Conservation (phyloP, 2,329 filamentous ascomycete genomes). For the Metarhizium humberi region DNA sequence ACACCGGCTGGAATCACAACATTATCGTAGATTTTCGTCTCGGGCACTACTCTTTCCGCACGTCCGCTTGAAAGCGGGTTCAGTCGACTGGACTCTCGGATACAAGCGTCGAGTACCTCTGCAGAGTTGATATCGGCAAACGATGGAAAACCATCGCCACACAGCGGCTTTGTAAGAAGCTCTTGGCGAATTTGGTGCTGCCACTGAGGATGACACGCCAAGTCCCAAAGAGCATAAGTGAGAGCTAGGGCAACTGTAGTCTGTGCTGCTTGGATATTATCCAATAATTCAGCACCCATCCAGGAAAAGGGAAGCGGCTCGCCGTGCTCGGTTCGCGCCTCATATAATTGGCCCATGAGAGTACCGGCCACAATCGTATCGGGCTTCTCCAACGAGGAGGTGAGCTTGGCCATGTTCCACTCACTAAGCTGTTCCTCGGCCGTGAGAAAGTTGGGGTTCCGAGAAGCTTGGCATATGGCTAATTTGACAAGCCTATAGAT, state of each 20-base stretch:
- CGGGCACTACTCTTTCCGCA: neutral
- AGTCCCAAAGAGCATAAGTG: neutral
- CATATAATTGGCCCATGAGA: neutral
- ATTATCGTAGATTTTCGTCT: neutral
- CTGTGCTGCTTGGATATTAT: neutral
- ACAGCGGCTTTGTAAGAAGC: neutral
- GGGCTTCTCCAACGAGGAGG: neutral
- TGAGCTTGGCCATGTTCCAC: neutral
- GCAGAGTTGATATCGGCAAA: neutral
- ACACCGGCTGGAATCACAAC: neutral
- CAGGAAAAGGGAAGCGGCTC: neutral
- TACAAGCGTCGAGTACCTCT: neutral
- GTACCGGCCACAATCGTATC: neutral
- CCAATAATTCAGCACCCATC: neutral
- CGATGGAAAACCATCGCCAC: neutral
- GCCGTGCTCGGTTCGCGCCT: neutral
- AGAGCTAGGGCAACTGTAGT: neutral
- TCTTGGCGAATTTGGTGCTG: neutral
- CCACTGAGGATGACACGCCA: neutral
- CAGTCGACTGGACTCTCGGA: neutral
- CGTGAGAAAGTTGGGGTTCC: neutral
- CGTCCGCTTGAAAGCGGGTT: neutral
- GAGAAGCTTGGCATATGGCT: neutral
- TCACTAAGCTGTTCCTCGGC: neutral
- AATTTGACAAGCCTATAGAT: neutral